Conservation (phyloP, 2,329 filamentous ascomycete species). For the Blastomyces parvus region DNA sequence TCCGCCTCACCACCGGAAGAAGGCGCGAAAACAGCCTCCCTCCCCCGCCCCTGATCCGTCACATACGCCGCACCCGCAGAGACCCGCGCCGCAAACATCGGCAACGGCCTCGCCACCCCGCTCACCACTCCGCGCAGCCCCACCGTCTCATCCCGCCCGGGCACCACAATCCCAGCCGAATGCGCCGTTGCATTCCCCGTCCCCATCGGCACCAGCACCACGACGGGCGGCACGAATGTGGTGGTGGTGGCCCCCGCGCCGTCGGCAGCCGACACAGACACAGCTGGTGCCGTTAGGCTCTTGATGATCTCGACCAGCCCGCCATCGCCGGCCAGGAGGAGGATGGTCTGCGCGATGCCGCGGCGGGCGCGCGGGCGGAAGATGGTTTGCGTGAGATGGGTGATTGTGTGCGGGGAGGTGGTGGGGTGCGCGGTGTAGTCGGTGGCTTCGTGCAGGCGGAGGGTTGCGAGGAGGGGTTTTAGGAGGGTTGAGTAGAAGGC, state of each 20-base stretch:
- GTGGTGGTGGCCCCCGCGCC: background rate
- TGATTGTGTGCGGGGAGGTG: conserved; percentile 52
- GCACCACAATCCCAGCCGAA: conserved; percentile 28
- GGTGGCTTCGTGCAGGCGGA: conserved; percentile 25
- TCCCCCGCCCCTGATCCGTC: conserved; percentile 40
- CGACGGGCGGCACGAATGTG: conserved; percentile 43
- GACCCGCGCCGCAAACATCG: conserved; percentile 54
- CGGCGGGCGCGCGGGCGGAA: conserved; percentile 43
- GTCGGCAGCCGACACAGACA: conserved; percentile 14
- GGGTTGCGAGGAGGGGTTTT: conserved; percentile 45
- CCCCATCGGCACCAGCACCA: conserved; percentile 47
- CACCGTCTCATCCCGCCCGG: conserved; percentile 23
- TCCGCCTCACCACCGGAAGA: conserved; percentile 20
- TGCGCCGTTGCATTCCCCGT: conserved; percentile 40
- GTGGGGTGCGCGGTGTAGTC: conserved; percentile 54
- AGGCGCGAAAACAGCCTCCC: conserved; percentile 18
- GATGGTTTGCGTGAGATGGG: conserved; percentile 47
- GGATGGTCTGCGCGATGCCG: conserved; percentile 49
- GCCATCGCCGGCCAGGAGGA: conserved; percentile 81
- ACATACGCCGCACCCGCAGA: conserved; percentile 45
- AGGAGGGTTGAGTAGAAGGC: conserved; percentile 49
- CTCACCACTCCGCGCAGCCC: conserved; percentile 50
- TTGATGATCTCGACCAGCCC: conserved; percentile 78
- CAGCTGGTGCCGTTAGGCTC: conserved; percentile 44
- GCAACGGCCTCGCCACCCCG: conserved; percentile 48